phyloP scores from a whole-genome alignment of 352 stramenopile genomes.

The Thraustochytrium sp. region DNA sequence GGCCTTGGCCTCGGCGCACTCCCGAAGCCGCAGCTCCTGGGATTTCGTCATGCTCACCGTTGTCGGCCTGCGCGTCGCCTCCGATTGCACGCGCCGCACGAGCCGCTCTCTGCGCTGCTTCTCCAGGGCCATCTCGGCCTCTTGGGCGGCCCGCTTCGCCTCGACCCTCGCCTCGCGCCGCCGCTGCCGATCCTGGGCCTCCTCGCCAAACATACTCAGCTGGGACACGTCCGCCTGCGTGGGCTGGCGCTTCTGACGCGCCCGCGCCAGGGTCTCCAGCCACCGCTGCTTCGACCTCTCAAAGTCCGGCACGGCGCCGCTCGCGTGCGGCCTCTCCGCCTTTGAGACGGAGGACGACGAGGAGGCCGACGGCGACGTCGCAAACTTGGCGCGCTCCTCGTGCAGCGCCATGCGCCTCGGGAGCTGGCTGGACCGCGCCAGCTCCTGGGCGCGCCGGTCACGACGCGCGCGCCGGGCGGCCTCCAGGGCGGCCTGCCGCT shows the following conservation, averaged over 20 bases:
- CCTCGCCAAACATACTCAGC: slow-evolving; percentile 11
- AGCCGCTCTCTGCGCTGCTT: neutral
- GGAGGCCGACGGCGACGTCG: too few relatives aligned
- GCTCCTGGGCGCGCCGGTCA: neutral
- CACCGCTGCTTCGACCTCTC: slow-evolving; percentile 1
- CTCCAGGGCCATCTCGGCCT: neutral
- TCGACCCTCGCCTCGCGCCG: neutral
- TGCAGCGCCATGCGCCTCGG: neutral
- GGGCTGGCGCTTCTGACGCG: neutral
- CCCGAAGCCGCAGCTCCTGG: slow-evolving; percentile 16
- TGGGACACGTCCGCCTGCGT: neutral
- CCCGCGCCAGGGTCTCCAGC: neutral
- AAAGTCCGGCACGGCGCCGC: slow-evolving; percentile 8
- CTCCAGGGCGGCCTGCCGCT: too few relatives aligned
- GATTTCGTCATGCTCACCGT: slow-evolving; percentile 15
- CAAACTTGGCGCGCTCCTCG: neutral
- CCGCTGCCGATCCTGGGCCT: neutral
- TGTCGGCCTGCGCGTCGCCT: neutral
- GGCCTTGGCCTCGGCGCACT: neutral
- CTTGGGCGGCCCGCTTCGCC: neutral
- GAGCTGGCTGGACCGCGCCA: neutral
- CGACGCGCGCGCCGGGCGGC: neutral
- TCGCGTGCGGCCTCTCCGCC: slow-evolving; percentile 7
- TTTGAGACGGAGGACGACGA: neutral
- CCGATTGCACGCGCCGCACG: neutral